These are phyloP conservation scores for Gracilaria domingensis DNA, from an alignment of 23 red algal species.

Conservation along the genomic window DNA sequence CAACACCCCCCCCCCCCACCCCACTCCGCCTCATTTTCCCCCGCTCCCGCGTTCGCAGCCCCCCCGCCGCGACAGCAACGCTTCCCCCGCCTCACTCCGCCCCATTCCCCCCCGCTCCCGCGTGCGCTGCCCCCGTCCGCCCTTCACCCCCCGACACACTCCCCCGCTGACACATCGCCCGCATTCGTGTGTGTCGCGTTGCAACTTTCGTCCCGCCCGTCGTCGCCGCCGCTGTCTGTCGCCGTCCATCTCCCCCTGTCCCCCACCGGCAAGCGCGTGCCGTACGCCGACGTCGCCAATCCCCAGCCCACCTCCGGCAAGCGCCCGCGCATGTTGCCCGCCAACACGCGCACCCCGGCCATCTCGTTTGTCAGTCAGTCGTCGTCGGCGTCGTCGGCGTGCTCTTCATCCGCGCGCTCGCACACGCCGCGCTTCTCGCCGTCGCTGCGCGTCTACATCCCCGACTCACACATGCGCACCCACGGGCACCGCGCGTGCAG, in stretches of 20 bases:
- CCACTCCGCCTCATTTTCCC: no score
- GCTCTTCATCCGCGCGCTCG: no score
- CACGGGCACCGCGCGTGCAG: conserved; percentile 1
- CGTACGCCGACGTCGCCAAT: background rate
- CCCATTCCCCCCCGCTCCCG: no score
- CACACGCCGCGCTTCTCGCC: no score
- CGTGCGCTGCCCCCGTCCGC: no score
- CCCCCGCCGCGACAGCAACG: no score
- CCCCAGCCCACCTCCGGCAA: background rate
- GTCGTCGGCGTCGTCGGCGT: background rate
- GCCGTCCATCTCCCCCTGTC: background rate
- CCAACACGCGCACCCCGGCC: background rate
- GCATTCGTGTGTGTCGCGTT: no score
- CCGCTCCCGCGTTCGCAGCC: no score
- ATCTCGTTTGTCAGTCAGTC: background rate
- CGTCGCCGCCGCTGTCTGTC: background rate
- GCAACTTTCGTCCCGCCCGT: background rate
- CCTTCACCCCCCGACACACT: no score
- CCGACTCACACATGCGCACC: background rate
- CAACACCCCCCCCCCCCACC: no score
- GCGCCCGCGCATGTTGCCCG: background rate
- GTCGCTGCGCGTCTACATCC: background rate
- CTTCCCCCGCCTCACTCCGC: no score
- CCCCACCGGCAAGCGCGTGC: background rate
- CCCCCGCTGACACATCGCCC: no score